Base-by-base conservation (phyloP, 1,139 yeast genomes). In the Sugiyamaella novakii region DNA sequence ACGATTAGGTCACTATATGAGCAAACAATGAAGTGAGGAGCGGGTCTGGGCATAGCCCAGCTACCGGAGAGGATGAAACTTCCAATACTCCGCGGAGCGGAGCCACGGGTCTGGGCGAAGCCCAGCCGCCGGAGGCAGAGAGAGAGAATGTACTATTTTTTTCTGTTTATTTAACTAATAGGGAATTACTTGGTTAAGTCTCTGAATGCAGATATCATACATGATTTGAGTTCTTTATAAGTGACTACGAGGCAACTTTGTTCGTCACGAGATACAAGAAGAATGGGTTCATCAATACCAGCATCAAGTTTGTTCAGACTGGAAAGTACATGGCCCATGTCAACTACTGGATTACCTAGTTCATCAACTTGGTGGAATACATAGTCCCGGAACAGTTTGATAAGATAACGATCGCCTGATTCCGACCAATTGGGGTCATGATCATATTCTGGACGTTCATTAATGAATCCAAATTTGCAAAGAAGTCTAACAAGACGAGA, bases 261-360 rank as follows among this genome's bases (percentile, higher is more conserved):
- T 43, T 89, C 96, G 65, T 91, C 96, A 14, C 84, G 77, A 25
- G 94, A 83, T 5, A 88, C 87, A 53, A 92, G 75, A 63, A 89
- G 72, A 22, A 92, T 69, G 60, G 80, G 82, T 66, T 92, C 98
- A 46, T 87, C 92, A 40, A 85, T 78, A 1, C 98, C 98, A 11
- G 94, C 95, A 65, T 94, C 99, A 53, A 92, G 73, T 67, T 92
- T 92, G 69, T 92, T 92, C 60, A 92, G 72, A 58, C 84, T 80
- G 46, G 80, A 73, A 55, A 94, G 72, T 3, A 91, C 94, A 64
- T 89, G 88, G 1, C 91, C 83, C 59, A 92, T 73, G 67, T 94
- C 97, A 50, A 88, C 72, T 2, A 83, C 79, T 1, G 96, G 89
- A 59, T 78, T 78, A 14, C 96, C 96, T 29, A 70, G 68, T 47